Percentiles rank a stretch among this genome's conserved stretches.
These are phyloP conservation scores for Ustilago vetiveriae DNA, from an alignment of 1,284 basidiomycete genomes.

Conservation along the genomic window DNA sequence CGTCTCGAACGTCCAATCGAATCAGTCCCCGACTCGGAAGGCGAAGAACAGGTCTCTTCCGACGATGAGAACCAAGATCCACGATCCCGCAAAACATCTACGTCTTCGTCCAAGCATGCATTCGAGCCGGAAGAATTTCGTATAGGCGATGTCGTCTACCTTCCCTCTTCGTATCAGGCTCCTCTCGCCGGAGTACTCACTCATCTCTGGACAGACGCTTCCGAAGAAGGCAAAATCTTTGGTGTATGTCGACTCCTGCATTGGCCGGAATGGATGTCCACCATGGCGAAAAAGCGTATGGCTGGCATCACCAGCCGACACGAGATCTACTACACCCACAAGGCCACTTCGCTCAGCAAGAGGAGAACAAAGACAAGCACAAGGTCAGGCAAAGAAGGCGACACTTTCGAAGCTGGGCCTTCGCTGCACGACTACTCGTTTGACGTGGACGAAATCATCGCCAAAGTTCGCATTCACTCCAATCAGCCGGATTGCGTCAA, in stretches of 20 bases:
- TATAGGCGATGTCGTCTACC: conserved; percentile 48
- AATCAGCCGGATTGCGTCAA: conserved; percentile 21
- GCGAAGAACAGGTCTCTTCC: conserved; percentile 25
- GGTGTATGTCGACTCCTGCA: conserved; percentile 48
- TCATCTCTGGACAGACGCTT: conserved; percentile 43
- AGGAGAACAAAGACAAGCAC: conserved; percentile 39
- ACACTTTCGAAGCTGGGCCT: conserved; percentile 45
- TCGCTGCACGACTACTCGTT: conserved; percentile 46
- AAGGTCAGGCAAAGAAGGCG: conserved; percentile 32
- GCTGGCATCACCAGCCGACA: conserved; percentile 40
- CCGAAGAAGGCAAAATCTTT: conserved; percentile 43
- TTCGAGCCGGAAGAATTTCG: conserved; percentile 37
- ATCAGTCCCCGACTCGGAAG: conserved; percentile 29
- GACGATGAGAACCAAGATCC: conserved; percentile 27
- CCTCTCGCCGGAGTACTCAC: conserved; percentile 45
- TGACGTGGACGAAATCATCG: conserved; percentile 47
- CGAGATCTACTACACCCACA: conserved; percentile 57
- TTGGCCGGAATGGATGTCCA: conserved; percentile 53
- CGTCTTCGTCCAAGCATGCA: conserved; percentile 18
- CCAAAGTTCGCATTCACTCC: conserved; percentile 32
- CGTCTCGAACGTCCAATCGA: conserved; percentile 19
- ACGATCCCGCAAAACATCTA: conserved; percentile 9
- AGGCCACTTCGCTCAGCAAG: conserved; percentile 33
- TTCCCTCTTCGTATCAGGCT: conserved; percentile 49
- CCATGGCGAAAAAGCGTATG: conserved; percentile 52